Conservation (phyloP, 1,284 basidiomycete species). For the Papiliotrema flavescens region DNA sequence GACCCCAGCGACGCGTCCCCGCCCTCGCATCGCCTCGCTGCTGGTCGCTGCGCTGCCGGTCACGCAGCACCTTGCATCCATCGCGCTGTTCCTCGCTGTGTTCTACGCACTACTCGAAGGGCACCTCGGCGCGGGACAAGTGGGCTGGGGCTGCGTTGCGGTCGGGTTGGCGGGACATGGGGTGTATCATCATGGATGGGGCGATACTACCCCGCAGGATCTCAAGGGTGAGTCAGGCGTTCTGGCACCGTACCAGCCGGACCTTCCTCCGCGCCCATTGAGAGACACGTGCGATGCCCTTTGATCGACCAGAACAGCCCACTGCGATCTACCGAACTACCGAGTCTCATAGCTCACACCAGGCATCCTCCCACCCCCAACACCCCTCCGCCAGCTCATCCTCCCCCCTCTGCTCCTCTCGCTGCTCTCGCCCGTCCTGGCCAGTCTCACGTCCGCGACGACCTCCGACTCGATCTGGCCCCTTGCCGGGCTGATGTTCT, state of each 20-base stretch:
- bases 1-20: slow-evolving; percentile 25
- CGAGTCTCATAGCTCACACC: background rate
- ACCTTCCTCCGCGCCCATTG: too few species aligned
- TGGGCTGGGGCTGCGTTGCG: slow-evolving; percentile 67
- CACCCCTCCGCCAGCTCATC: slow-evolving; percentile 53
- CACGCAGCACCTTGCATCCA: slow-evolving; percentile 76
- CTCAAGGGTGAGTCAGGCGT: too few species aligned
- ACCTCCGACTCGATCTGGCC: slow-evolving; percentile 98
- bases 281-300: too few species aligned
- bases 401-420: slow-evolving; percentile 84
- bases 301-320: too few species aligned
- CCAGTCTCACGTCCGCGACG: slow-evolving; percentile 88
- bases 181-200: slow-evolving; percentile 48
- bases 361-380: slow-evolving; percentile 48
- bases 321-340: background rate
- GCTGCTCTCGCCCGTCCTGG: slow-evolving; percentile 83
- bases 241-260: too few species aligned
- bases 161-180: slow-evolving; percentile 63
- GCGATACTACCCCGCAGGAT: background rate
- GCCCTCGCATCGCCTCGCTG: slow-evolving; percentile 61
- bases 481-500: slow-evolving; percentile 65
- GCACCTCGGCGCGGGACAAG: slow-evolving; percentile 62
- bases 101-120: slow-evolving; percentile 69
- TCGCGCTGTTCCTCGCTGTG: slow-evolving; percentile 75
- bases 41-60: slow-evolving; percentile 70